These are phyloP conservation scores for Trichoderma semiorbis DNA, from an alignment of 2,329 filamentous ascomycete genomes.

Conservation along the genomic window DNA sequence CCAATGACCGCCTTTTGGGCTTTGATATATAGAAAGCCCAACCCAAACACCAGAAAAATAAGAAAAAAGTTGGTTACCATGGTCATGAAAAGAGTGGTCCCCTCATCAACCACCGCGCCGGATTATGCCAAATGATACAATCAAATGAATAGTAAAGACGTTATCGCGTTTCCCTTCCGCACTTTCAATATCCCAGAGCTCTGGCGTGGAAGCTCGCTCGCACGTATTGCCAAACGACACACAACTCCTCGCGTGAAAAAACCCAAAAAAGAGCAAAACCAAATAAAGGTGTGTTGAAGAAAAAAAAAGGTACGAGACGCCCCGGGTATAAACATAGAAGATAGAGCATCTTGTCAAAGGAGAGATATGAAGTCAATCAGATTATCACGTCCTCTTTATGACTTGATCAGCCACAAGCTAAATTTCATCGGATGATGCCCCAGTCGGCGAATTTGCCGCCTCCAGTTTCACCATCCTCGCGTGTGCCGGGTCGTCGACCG, in stretches of 20 bases:
- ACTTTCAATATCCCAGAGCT: slow-evolving; percentile 1
- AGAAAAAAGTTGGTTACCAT: background rate
- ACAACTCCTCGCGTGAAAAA: slow-evolving; percentile 7
- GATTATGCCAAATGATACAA: slow-evolving; percentile 30
- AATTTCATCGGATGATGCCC: slow-evolving; percentile 69
- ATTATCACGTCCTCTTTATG: background rate
- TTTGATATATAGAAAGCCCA: background rate
- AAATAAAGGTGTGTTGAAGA: background rate
- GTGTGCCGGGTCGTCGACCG: slow-evolving; percentile 70
- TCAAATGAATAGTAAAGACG: slow-evolving; percentile 12
- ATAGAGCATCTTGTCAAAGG: slow-evolving; percentile 9
- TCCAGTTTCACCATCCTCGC: slow-evolving; percentile 62
- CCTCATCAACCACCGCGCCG: slow-evolving; percentile 26
- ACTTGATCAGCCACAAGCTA: background rate
- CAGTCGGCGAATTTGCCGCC: slow-evolving; percentile 68
- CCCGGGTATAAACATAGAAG: slow-evolving; percentile 13
- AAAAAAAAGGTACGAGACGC: slow-evolving; percentile 4
- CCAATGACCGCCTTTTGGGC: background rate
- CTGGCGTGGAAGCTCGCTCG: background rate
- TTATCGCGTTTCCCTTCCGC: slow-evolving; percentile 5
- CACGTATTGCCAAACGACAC: background rate
- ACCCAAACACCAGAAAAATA: background rate
- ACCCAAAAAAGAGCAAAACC: background rate
- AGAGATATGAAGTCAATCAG: slow-evolving; percentile 10
- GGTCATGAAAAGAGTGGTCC: background rate